Base-by-base conservation (phyloP, 2,329 filamentous ascomycete genomes). In the Emericellopsis cladophorae region DNA sequence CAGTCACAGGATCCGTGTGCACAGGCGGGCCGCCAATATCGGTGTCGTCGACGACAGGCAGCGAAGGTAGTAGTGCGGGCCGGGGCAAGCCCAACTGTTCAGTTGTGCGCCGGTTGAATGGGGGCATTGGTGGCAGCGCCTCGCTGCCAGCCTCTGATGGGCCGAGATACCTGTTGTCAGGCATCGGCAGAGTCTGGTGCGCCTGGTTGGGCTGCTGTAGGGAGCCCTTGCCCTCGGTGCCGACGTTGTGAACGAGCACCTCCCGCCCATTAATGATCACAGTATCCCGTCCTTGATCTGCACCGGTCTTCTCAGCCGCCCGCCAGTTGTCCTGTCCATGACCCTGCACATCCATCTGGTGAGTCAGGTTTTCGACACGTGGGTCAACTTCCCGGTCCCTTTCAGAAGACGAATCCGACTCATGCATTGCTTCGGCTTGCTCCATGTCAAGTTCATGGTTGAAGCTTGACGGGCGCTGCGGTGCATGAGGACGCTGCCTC, bases 21-120 rank as follows among this genome's bases (percentile, higher is more conserved):
- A 76, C 57, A n/a, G 78, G 68, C 16, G 85, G 83, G 0, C 83
- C 85, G 26, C 84, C 82, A 53, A 87, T 90, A 52, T 94, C 88
- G 5, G 80, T 83, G 51, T 95, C 89, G 50, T 89, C 86, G 12
- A 69, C 66, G 4, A 72, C 54, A 4, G 85, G 84, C 4, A 92
- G 64, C 3, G 79, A 68, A 12, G 84, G 81, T 9, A 89, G 67
- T 53, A 86, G 81, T 22, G 76, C 82, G 8, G 81, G 66, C 37
- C 76, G 71, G 11, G 79, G 71, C n/a, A 87, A 63, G 0, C 80
- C 82, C 7, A 85, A 63, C 49, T 80, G 73, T n/a, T 74, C 67
- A 2, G 79, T 84, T 26, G 76, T 78, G 48, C 76, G 69, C 31
- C 79, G 70, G 39, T 72, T 65, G 4, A 79, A 53, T 2, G 64